Evolutionary conservation across 2,329 filamentous ascomycete species (phyloP).

Genomic region (Fusarium floridanum): DNA sequence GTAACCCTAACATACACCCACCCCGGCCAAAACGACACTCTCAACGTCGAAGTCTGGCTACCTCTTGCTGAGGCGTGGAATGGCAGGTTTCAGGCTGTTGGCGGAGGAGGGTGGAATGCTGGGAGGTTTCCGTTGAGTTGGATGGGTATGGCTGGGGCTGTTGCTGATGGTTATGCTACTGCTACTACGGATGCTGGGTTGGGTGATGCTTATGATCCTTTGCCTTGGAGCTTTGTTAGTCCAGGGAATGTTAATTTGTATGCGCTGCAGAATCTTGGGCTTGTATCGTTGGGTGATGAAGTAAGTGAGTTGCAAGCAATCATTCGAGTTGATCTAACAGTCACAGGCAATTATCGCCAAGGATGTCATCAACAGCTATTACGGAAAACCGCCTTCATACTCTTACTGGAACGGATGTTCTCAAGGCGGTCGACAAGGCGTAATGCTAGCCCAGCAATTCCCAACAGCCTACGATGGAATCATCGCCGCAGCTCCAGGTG

Average conservation of each 20-base stretch:
- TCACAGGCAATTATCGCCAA: slow-evolving; percentile 19
- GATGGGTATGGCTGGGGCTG: slow-evolving; percentile 14
- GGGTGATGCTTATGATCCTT: neutral
- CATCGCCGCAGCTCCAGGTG: slow-evolving; percentile 18
- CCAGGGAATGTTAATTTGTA: slow-evolving; percentile 33
- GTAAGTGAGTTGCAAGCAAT: neutral
- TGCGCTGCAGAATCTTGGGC: slow-evolving; percentile 27
- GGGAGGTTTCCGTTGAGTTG: slow-evolving; percentile 19
- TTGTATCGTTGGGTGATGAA: slow-evolving; percentile 23
- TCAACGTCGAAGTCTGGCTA: slow-evolving; percentile 27
- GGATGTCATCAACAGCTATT: slow-evolving; percentile 17
- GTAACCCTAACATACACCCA: slow-evolving; percentile 33
- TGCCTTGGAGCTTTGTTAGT: slow-evolving; percentile 19
- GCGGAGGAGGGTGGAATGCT: slow-evolving; percentile 27
- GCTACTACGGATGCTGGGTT: slow-evolving; percentile 29
- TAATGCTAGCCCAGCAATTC: slow-evolving; percentile 26
- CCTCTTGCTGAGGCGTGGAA: slow-evolving; percentile 20
- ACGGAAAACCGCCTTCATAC: slow-evolving; percentile 12
- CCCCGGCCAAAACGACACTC: slow-evolving; percentile 22
- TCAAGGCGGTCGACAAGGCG: slow-evolving; percentile 30
- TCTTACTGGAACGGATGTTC: slow-evolving; percentile 39
- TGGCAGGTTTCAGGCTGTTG: slow-evolving; percentile 22
- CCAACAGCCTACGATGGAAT: slow-evolving; percentile 35
- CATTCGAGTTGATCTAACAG: neutral
- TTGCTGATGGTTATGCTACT: slow-evolving; percentile 32